A percentile compares a stretch with the other conserved stretches of the same genome.
These are phyloP conservation scores for Talinum fruticosum DNA, from an alignment of 148 eudicot genomes.

Conservation along the genomic window DNA sequence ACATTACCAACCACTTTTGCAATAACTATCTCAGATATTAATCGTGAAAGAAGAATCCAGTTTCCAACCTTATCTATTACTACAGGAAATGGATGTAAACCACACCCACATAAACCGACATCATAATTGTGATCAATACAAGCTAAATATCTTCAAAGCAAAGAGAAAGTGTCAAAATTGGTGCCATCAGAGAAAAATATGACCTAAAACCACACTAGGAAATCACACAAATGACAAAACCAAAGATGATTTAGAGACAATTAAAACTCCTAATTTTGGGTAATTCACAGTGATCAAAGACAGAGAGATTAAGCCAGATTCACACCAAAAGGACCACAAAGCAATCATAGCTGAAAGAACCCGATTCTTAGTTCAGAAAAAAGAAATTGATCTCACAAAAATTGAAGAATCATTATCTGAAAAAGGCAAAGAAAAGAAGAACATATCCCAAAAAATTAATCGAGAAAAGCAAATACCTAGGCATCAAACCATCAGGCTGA, in stretches of 20 bases:
- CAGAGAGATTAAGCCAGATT: background rate
- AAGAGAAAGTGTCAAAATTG: background rate
- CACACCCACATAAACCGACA: slow-evolving; percentile 3
- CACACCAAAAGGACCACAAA: background rate
- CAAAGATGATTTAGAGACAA: background rate
- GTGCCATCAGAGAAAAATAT: background rate
- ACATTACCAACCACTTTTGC: background rate
- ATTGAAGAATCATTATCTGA: background rate
- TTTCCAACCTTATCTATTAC: background rate
- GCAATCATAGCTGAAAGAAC: background rate
- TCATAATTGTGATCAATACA: background rate
- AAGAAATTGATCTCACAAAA: background rate
- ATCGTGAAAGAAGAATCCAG: background rate
- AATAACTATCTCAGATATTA: background rate
- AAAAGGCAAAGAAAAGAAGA: background rate
- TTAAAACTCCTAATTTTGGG: background rate
- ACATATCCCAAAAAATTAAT: background rate
- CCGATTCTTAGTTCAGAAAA: background rate
- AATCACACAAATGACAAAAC: background rate
- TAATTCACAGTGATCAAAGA: background rate
- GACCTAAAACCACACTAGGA: background rate
- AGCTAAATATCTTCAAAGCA: background rate
- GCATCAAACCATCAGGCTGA: slow-evolving; percentile 58
- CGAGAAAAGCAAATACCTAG: slow-evolving; percentile 32
- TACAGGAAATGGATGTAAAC: background rate